Base-by-base conservation (phyloP, 306 rosid genomes). In the Cucurbita maxima region DNA sequence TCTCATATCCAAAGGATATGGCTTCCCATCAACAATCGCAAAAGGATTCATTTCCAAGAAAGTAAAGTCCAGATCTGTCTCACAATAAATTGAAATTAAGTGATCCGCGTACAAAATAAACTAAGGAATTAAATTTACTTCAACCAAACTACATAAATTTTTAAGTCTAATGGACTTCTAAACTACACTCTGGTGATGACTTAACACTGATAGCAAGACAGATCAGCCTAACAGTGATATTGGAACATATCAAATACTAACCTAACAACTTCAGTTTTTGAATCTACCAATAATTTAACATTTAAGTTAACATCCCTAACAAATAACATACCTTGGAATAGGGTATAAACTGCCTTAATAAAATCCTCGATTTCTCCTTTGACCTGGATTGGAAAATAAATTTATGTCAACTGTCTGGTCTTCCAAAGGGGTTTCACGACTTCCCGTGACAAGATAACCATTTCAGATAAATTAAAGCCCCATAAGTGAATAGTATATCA, bases 1-100 rank as follows among this genome's bases (percentile, higher is more conserved):
- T 87, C 99, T 94, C 99, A 94, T 94, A 85, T 94, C 97, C 87
- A 94, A 86, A 82, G 99, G 99, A 89, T 88, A 94, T 51, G 99
- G 97, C 90, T 91, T 94, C 82, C 92, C 97, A 72, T 88, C 73
- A 57, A 91, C 88, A 82, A 94, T 78, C 58, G 99, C 76, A 50
- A 94, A 94, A 50, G 99, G 99, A 78, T 94, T 94, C 97, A 94
- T 86, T 93, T 94, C 99, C 41, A 94, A 88, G 87, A 94, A 94
- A 80, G 97, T 94, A 83, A 94, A 94, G 85, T 94, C 99, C 88
- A 94, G 79, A 83, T 91, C 97, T 94, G 87, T 34, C 69, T 75
- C 81, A 77, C 41, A 70, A 77, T 47, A 38, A 82, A 19, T 56
- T 57, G 66, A 76, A 7, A 58, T 63, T 53, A 69, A 73, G 13